Evolutionary conservation across 164 flowering plant genomes (phyloP).

Genomic region (Stephania japonica): DNA sequence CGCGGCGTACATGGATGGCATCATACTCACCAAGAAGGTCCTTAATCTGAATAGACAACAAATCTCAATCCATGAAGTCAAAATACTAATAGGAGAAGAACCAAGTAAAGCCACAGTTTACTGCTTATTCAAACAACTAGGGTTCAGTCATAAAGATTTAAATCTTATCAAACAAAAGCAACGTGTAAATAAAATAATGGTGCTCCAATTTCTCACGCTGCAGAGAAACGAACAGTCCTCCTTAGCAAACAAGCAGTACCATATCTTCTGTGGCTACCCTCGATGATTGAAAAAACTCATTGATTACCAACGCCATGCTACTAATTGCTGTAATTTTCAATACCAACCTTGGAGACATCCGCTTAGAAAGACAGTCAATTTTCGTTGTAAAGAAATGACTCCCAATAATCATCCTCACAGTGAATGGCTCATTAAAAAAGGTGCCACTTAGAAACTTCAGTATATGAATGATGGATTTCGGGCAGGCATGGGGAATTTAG

Average conservation of each 20-base stretch:
- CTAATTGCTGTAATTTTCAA: too few species aligned
- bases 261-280: too few species aligned
- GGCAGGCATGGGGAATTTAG: too few species aligned
- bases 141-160: not conserved
- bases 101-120: not conserved
- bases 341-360: too few species aligned
- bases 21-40: slow-evolving; percentile 84
- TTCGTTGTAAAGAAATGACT: too few species aligned
- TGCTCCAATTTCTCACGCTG: not conserved
- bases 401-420: too few species aligned
- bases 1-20: slow-evolving; percentile 96
- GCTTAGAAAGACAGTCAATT: too few species aligned
- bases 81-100: slow-evolving; percentile 1
- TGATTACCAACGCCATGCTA: too few species aligned
- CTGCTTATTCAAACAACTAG: not conserved
- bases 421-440: too few species aligned
- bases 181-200: not conserved
- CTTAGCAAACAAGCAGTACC: not conserved
- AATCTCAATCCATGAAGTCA: not conserved
- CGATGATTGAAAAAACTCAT: too few species aligned
- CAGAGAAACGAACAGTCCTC: not conserved
- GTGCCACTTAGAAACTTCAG: too few species aligned
- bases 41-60: slow-evolving; percentile 47
- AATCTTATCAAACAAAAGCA: not conserved
- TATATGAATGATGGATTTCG: too few species aligned